Base-by-base conservation (phyloP, 2,329 filamentous ascomycete species). In the Didymella keratinophila region DNA sequence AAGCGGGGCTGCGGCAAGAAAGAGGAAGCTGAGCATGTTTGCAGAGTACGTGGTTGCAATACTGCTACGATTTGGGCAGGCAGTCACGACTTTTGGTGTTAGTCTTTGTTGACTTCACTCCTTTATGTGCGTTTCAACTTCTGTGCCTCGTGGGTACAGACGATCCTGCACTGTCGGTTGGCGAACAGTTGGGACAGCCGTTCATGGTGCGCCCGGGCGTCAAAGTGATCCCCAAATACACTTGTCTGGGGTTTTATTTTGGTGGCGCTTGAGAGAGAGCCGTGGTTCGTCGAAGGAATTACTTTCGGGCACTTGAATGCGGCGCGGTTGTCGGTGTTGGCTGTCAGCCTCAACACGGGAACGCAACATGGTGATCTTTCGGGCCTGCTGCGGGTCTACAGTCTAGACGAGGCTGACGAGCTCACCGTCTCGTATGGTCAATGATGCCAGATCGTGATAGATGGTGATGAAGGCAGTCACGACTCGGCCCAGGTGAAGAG, bases 121-220 rank as follows among this genome's bases (percentile, higher is more conserved):
- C 47, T 56, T 60, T 60, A 52, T 56, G 32, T 60, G n/a, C 30
- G 48, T 52, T 48, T 60, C 52, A 51, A n/a, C 49, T 52, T 23
- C 52, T 56, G 57, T 55, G 58, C 58, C 58, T 47, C 52, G 20
- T 53, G 43, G 52, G 32, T 32, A 32, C 46, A 20, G 6, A 25
- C 10, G n/a, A 6, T 23, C 32, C 23, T 37, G 23, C 37, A 16
- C 37, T 44, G 48, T 47, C 23, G 36, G 44, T 44, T 23, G 16
- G 46, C 16, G 30, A 46, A 28, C 20, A 55, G 18, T 21, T 46
- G 34, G 34, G 25, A 18, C 9, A 8, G 18, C 20, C 46, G 20
- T 50, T 55, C 32, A 30, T 45, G 18, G 42, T 39, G 48, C 46
- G 52, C 47, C 25, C 50, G 56, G 44, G 56, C 56, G 50, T 58